Evolutionary conservation across 2,329 filamentous ascomycete genomes (phyloP), one percentile per base, ranked within the genome.

Genomic region (Alternaria arborescens): DNA sequence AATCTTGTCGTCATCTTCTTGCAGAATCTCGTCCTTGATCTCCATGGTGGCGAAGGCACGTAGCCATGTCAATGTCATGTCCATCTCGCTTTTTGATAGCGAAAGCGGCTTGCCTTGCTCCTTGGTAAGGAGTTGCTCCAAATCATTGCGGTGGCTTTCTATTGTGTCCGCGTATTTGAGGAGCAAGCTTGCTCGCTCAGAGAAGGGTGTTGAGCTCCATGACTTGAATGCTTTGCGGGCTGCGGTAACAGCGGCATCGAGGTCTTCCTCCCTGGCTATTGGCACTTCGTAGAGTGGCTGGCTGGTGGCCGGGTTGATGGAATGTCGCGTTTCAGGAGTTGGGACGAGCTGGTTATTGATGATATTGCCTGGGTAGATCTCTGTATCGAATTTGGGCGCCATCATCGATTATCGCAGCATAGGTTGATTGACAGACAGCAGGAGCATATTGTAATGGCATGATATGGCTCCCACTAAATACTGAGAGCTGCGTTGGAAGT

Each of bases 261-360:
- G 77, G 58, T 87, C 84, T 26, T 79, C 71, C 16, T 73, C 71
- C 0, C 80, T 82, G 3, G 80, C 77, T 7, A 86, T 69, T 0
- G 84, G 84, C 0, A 85, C 84, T 24, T 81, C 78, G 2, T 80
- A 79, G 46, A 84, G 81, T 2, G 79, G 71, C 50, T 82, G 72
- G 6, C 78, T 72, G 2, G 80, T 86, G 8, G 84, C 80, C 0
- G 84, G 84, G 66, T 86, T 83, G 64, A 85, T 76, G 28, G 79
- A 77, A 61, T 82, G 78, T 20, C 81, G 79, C 12, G 81, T 84
- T 44, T 76, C 65, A 3, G 71, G 59, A 0, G 82, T 83, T 26
- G 76, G 67, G 12, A 76, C 73, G 46, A 81, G 68, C 65, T 83
- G 73, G 47, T 82, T 83, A 61, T 84, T 80, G 62, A 86, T 84